phyloP scores from a whole-genome alignment of 306 rosid species.

The Hylodesmum podocarpum region DNA sequence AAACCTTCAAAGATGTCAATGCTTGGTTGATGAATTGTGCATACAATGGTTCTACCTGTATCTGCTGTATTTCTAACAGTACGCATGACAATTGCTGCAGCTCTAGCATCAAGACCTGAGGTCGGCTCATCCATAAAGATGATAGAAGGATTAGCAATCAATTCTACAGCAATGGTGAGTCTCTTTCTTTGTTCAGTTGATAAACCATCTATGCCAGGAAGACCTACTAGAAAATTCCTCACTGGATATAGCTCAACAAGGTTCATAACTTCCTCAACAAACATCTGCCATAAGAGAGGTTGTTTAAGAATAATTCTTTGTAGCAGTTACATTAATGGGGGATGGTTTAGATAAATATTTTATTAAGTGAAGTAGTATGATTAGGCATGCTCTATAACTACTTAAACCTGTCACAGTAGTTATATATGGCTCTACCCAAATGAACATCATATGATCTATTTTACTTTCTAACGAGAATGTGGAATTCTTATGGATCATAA shows the following conservation, averaged over 20 bases:
- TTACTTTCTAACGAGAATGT: not conserved
- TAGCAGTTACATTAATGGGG: not conserved
- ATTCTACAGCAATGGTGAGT: slow-evolving; percentile 56
- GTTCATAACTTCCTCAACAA: slow-evolving; percentile 55
- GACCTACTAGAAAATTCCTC: slow-evolving; percentile 51
- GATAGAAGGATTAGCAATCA: slow-evolving; percentile 62
- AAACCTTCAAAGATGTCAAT: slow-evolving; percentile 59
- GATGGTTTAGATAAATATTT: not conserved
- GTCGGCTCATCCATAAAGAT: slow-evolving; percentile 69
- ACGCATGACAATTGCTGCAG: slow-evolving; percentile 62
- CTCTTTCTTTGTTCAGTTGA: slow-evolving; percentile 62
- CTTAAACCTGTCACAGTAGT: not conserved
- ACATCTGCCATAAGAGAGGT: slow-evolving; percentile 37
- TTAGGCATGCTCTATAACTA: not conserved
- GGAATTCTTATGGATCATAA: not conserved
- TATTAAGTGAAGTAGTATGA: not conserved
- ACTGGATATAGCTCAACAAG: slow-evolving; percentile 48
- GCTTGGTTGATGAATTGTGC: slow-evolving; percentile 71
- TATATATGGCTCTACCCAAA: not conserved
- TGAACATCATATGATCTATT: not conserved
- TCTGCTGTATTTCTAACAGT: slow-evolving; percentile 54
- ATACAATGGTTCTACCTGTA: slow-evolving; percentile 56
- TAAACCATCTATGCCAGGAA: slow-evolving; percentile 52
- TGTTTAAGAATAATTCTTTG: not conserved
- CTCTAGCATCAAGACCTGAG: slow-evolving; percentile 65